These are phyloP conservation scores for Firmiana major DNA, from an alignment of 345 rosid species.

Conservation along the genomic window DNA sequence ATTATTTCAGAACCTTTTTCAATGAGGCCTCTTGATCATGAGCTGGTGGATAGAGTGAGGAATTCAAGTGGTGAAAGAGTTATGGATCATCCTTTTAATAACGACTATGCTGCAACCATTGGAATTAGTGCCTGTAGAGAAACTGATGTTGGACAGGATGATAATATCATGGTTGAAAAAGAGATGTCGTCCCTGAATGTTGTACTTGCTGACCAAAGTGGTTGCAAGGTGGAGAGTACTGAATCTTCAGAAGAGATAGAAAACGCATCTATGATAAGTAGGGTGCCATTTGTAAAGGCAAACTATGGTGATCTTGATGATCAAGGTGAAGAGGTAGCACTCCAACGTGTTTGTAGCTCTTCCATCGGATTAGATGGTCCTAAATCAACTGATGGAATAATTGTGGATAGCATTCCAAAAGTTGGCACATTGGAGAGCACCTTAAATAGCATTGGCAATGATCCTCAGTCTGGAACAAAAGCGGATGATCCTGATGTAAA, in stretches of 20 bases:
- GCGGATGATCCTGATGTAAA: background rate
- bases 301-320: slow-evolving; percentile 1
- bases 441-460: background rate
- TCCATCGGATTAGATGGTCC: background rate
- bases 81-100: background rate
- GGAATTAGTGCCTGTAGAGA: background rate
- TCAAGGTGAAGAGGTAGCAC: background rate
- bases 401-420: background rate
- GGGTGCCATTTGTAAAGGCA: background rate
- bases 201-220: slow-evolving; percentile 7
- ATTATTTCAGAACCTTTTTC: background rate
- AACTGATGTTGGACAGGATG: slow-evolving; percentile 11
- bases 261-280: background rate
- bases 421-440: background rate
- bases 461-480: background rate
- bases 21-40: background rate
- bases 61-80: background rate
- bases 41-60: slow-evolving; percentile 1
- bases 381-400: background rate
- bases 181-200: background rate
- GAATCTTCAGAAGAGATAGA: background rate
- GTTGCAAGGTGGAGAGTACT: background rate
- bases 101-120: background rate
- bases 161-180: slow-evolving; percentile 7
- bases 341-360: background rate